phyloP scores from a whole-genome alignment of 164 flowering plant genomes.

The Magnolia kwangsiensis region DNA sequence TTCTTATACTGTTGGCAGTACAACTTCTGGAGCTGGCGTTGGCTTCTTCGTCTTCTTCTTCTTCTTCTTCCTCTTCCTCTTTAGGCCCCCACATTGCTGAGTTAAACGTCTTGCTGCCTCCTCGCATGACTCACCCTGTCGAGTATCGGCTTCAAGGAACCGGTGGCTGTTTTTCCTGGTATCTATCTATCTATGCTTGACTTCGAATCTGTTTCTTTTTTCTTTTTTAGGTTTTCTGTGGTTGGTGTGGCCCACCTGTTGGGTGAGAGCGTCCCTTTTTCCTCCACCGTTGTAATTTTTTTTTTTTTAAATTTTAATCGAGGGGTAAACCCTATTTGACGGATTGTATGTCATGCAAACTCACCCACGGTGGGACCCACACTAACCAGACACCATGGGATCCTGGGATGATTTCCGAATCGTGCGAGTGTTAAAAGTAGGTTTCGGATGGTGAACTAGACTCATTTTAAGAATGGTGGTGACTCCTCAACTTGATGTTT shows the following conservation, averaged over 20 bases:
- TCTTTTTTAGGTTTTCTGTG: background rate
- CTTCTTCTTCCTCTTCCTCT: background rate
- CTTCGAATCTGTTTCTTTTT: background rate
- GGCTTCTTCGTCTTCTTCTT: no score
- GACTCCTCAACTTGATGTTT: no score
- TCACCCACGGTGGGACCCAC: no score
- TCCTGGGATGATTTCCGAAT: background rate
- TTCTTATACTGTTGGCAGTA: background rate
- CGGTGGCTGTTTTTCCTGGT: conserved; percentile 97
- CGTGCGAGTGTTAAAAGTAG: background rate
- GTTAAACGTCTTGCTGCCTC: conserved; percentile 84
- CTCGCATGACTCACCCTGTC: conserved; percentile 81
- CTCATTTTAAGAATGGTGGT: no score
- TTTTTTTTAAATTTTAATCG: no score
- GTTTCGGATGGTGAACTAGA: background rate
- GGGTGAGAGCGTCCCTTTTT: no score
- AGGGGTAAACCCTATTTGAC: no score
- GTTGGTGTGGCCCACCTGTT: background rate
- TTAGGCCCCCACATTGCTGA: conserved; percentile 92
- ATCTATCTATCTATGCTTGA: background rate
- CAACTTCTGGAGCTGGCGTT: background rate
- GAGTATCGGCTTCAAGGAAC: conserved; percentile 83
- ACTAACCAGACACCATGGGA: no score
- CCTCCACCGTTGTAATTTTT: no score
- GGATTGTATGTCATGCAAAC: no score